Evolutionary conservation across 2,329 filamentous ascomycete species (phyloP).

Genomic region (Lasiodiplodia sp.): DNA sequence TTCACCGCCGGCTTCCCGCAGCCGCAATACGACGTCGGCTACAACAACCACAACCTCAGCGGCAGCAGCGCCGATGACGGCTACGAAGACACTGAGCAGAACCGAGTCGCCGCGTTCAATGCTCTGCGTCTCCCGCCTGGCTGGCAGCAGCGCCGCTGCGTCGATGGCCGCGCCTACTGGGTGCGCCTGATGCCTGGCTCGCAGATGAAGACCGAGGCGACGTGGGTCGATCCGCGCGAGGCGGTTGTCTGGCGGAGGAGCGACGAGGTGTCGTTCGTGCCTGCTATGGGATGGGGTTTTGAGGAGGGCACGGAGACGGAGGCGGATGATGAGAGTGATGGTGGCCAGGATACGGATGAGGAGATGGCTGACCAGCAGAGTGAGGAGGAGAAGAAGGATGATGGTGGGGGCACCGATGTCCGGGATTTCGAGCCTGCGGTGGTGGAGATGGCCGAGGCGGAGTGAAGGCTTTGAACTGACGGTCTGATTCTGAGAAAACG

Average conservation of each 20-base stretch:
- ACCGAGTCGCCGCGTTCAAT: neutral
- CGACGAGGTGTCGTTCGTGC: neutral
- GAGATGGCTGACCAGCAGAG: neutral
- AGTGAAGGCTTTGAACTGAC: neutral
- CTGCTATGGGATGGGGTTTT: neutral
- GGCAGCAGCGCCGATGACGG: no score
- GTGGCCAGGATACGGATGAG: no score
- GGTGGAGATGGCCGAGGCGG: neutral
- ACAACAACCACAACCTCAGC: neutral
- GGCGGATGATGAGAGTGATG: neutral
- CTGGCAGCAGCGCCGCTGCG: constrained; percentile 14
- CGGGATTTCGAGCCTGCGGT: neutral
- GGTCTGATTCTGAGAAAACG: neutral
- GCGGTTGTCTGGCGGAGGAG: neutral
- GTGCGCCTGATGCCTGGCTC: neutral
- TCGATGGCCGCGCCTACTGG: constrained; percentile 11
- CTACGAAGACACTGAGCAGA: no score
- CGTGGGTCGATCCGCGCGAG: constrained; percentile 4
- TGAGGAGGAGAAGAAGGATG: neutral
- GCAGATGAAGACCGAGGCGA: neutral
- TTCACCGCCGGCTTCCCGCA: constrained; percentile 6
- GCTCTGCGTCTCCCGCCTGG: neutral
- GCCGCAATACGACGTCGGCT: neutral
- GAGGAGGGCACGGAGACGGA: neutral
- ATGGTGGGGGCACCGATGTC: neutral